Conservation (phyloP, 1,284 basidiomycete species). For the Papiliotrema fonsecae region DNA sequence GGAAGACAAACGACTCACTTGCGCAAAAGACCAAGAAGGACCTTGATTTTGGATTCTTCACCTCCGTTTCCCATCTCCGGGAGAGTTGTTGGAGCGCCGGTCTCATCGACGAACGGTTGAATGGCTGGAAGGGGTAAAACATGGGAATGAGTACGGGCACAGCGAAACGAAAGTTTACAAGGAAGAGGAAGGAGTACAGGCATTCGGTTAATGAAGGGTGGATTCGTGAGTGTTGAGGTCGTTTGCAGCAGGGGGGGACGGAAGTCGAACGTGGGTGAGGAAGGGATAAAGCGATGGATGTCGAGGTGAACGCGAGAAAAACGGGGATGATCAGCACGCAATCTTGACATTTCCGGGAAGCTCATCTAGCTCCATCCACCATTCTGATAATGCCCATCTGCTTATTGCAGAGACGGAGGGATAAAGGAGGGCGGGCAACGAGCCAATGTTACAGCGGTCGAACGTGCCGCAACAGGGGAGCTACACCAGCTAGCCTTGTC, state of each 20-base stretch:
- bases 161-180: neutral
- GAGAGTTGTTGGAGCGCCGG: slow-evolving; percentile 55
- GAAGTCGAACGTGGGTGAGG: neutral
- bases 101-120: slow-evolving; percentile 42
- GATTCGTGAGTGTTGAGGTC: neutral
- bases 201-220: neutral
- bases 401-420: no score
- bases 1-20: slow-evolving; percentile 69
- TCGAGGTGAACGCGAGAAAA: neutral
- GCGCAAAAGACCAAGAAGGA: slow-evolving; percentile 81
- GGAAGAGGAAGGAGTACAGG: neutral
- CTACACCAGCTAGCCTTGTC: no score
- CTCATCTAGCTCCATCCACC: no score
- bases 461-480: no score
- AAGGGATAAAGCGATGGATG: neutral
- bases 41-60: slow-evolving; percentile 84
- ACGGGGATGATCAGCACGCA: neutral
- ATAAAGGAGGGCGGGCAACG: no score
- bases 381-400: no score
- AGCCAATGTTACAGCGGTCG: no score
- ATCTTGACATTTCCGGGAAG: no score
- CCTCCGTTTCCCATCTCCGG: slow-evolving; percentile 68
- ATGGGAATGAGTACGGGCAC: neutral
- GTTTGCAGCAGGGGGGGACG: neutral
- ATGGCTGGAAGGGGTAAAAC: slow-evolving; percentile 15